Conservation (phyloP, 805 yeast genomes). For the Candida boleticola region DNA sequence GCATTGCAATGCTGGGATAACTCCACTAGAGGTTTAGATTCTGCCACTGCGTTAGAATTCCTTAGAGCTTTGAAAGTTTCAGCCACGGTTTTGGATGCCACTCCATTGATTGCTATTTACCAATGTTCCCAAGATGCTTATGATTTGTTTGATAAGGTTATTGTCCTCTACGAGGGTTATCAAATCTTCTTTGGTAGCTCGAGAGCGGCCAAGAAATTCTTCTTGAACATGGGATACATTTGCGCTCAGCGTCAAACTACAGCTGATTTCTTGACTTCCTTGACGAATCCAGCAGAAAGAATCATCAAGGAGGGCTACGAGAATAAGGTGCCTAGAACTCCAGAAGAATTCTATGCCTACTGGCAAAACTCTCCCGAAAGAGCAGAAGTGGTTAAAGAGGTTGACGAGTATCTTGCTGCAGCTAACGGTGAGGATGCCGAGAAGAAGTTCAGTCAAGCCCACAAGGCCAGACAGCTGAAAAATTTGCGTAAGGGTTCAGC, state of each 20-base stretch:
- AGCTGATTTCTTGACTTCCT: conserved; percentile 32
- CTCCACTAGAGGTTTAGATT: conserved; percentile 69
- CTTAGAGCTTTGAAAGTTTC: conserved; percentile 58
- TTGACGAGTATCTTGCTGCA: conserved; percentile 18
- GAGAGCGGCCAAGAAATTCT: conserved; percentile 42
- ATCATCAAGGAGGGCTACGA: conserved; percentile 36
- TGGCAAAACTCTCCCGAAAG: conserved; percentile 27
- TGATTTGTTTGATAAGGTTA: conserved; percentile 58
- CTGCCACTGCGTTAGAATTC: conserved; percentile 68
- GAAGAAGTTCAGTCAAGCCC: conserved; percentile 35
- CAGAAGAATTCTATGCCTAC: conserved; percentile 26
- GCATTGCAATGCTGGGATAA: conserved; percentile 64
- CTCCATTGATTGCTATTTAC: conserved; percentile 65
- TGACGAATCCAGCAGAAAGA: conserved; percentile 28
- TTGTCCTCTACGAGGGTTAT: conserved; percentile 57
- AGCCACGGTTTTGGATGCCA: conserved; percentile 52
- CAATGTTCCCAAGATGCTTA: conserved; percentile 69
- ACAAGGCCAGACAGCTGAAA: conserved; percentile 51
- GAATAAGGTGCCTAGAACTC: conserved; percentile 24
- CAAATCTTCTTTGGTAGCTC: conserved; percentile 62
- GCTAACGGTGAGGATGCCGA: conserved; percentile 15
- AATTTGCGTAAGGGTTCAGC: conserved; percentile 47
- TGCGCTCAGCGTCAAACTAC: conserved; percentile 41
- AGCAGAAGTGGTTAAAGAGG: conserved; percentile 12
- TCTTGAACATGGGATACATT: conserved; percentile 37